Percentiles rank a stretch among this genome's conserved stretches.
phyloP scores from a whole-genome alignment of 805 yeast species.

The Metschnikowia orientalis region DNA sequence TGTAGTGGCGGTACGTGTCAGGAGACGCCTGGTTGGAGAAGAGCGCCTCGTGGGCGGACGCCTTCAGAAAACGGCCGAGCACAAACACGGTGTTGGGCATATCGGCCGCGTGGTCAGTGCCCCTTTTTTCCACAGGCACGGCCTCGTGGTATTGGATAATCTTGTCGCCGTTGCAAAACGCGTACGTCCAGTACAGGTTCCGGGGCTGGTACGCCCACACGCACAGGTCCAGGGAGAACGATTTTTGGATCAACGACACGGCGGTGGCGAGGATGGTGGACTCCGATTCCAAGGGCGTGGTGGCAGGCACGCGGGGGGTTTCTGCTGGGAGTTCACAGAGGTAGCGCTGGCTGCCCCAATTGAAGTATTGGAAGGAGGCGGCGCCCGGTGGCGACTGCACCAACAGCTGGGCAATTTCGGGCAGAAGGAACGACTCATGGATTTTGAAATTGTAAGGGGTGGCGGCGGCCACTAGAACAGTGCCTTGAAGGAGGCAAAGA shows the following conservation, averaged over 20 bases:
- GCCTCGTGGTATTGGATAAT: conserved; percentile 47
- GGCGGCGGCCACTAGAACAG: neutral
- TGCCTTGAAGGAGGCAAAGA: neutral
- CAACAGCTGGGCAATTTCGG: neutral
- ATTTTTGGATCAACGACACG: conserved; percentile 9
- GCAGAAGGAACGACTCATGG: conserved; percentile 8
- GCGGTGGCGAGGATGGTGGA: conserved; percentile 11
- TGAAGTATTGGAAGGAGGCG: neutral
- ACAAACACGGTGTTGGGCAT: conserved; percentile 31
- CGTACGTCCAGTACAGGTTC: conserved; percentile 53
- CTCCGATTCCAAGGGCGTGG: conserved; percentile 5
- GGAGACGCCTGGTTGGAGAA: conserved; percentile 21
- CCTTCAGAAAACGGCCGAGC: conserved; percentile 30
- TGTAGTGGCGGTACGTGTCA: conserved; percentile 8
- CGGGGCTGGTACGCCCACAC: conserved; percentile 17
- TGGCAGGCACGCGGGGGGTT: neutral
- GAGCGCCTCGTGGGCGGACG: conserved; percentile 8
- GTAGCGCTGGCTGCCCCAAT: conserved; percentile 7
- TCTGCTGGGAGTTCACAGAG: conserved; percentile 12
- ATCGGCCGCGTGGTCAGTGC: conserved; percentile 25
- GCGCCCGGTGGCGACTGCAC: neutral
- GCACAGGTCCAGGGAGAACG: conserved; percentile 10
- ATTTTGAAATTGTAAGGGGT: conserved; percentile 9
- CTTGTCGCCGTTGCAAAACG: conserved; percentile 45
- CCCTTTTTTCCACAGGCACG: conserved; percentile 16